Evolutionary conservation across 2,329 filamentous ascomycete genomes (phyloP).

Genomic region (Furcasterigmium furcatum): DNA sequence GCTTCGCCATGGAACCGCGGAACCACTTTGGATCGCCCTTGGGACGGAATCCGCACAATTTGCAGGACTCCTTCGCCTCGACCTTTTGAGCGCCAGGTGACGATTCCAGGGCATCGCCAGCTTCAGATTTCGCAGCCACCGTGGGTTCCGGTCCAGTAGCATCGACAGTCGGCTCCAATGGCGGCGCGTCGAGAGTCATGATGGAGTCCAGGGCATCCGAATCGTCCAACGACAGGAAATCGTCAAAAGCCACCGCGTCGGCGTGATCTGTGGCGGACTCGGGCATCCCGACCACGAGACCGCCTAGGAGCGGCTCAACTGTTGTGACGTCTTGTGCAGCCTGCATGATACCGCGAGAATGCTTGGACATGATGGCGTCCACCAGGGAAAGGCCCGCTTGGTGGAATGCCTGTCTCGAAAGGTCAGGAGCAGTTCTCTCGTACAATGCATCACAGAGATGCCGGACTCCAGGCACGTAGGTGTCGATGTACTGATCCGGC

Average conservation of each 20-base stretch:
- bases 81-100: constrained; percentile 22
- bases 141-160: too few relatives aligned
- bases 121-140: background rate
- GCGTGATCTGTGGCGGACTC: too few relatives aligned
- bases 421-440: constrained; percentile 20
- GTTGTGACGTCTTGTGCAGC: too few relatives aligned
- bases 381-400: constrained; percentile 35
- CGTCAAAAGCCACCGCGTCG: background rate
- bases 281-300: too few relatives aligned
- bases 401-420: constrained; percentile 38
- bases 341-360: too few relatives aligned
- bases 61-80: constrained; percentile 43
- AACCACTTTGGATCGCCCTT: constrained; percentile 58
- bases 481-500: constrained; percentile 31
- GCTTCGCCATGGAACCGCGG: constrained; percentile 55
- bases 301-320: too few relatives aligned
- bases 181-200: background rate
- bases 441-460: constrained; percentile 42
- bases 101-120: background rate
- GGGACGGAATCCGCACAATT: constrained; percentile 51
- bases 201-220: background rate
- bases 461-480: constrained; percentile 37
- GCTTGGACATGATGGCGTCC: constrained; percentile 29
- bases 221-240: background rate
- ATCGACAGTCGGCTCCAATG: too few relatives aligned